Evolutionary conservation across 1,284 basidiomycete species (phyloP), one percentile per base, ranked within the genome.

Genomic region (Fomitiporia mediterranea): DNA sequence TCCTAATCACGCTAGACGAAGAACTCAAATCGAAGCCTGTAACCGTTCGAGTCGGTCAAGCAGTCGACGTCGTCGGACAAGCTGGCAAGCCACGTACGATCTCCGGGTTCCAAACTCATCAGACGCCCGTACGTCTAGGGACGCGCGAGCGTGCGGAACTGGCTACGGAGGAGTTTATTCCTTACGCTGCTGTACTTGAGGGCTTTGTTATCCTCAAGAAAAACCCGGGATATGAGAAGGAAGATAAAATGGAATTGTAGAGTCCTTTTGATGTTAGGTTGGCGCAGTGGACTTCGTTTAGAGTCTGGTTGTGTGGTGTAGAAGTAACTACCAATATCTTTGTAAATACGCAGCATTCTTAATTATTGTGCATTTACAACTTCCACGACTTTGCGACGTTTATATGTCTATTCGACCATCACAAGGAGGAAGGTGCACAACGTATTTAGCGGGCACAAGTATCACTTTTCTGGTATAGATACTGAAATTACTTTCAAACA

Each of bases 1-100:
- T 99, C 88, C 75, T 99, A 64, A 98, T 99, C 70, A 98, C 95
- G 1, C 84, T 99, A 28, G 88, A 98, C 72, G 95, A 98, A 71
- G 82, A 94, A 59, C 83, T 95, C 55, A 82, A 92, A 63, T 84
- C 80, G 66, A 76, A 87, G 60, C 88, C 94, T 1, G 91, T 97
- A 25, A 94, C 92, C 5, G 95, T 98, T 32, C 88, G 97, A 28
- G 97, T 99, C 34, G 96, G 96, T 39, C 92, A 95, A 81, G 91
- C 91, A 7, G 84, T 94, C 60, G 92, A 94, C 64, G 89, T 93
- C 48, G 90, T 94, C 43, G 92, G 91, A 9, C 91, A 94, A 73
- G 92, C 92, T 0, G 92, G 91, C 38, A 94, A 94, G 70, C 91
- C 92, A 58, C 78, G 91, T 61, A 93, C 92, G 50, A 94, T 94